Evolutionary conservation across 768 basidiomycete species (phyloP).

Genomic region (Pluteus cervinus): DNA sequence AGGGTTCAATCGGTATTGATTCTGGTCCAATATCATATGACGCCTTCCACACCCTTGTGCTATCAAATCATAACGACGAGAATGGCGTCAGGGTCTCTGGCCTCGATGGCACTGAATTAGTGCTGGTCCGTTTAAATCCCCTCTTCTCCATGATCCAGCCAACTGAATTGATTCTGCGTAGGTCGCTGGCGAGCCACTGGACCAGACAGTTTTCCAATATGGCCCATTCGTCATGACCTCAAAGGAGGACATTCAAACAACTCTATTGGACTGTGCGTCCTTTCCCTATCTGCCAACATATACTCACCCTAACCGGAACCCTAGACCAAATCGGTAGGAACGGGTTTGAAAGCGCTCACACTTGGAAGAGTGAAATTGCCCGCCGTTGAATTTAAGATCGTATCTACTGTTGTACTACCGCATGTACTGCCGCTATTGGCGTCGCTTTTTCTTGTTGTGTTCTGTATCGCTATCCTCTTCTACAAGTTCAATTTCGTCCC

Average conservation of each 20-base stretch:
- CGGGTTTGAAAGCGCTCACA: constrained; percentile 87
- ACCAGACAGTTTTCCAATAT: constrained; percentile 84
- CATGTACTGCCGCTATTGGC: constrained; percentile 11
- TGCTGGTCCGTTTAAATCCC: constrained; percentile 49
- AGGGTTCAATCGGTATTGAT: constrained; percentile 63
- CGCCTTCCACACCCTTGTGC: constrained; percentile 76
- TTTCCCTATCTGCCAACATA: not conserved
- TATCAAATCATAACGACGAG: constrained; percentile 54
- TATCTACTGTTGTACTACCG: not conserved
- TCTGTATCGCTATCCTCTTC: constrained; percentile 30
- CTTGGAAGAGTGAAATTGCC: constrained; percentile 84
- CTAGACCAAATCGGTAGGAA: constrained; percentile 70
- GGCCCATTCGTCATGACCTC: constrained; percentile 87
- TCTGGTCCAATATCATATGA: constrained; percentile 36
- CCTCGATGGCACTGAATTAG: constrained; percentile 58
- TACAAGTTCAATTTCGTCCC: constrained; percentile 59
- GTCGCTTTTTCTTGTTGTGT: constrained; percentile 16
- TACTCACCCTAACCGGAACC: constrained; percentile 7
- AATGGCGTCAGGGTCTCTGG: constrained; percentile 66
- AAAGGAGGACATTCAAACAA: constrained; percentile 72
- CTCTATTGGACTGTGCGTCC: constrained; percentile 70
- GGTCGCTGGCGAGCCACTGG: constrained; percentile 84
- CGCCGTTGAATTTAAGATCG: constrained; percentile 18
- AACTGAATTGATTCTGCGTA: constrained; percentile 15
- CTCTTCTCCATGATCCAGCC: constrained; percentile 6